Conservation (phyloP, 2,329 filamentous ascomycete species). For the Elsinoe batatas region DNA sequence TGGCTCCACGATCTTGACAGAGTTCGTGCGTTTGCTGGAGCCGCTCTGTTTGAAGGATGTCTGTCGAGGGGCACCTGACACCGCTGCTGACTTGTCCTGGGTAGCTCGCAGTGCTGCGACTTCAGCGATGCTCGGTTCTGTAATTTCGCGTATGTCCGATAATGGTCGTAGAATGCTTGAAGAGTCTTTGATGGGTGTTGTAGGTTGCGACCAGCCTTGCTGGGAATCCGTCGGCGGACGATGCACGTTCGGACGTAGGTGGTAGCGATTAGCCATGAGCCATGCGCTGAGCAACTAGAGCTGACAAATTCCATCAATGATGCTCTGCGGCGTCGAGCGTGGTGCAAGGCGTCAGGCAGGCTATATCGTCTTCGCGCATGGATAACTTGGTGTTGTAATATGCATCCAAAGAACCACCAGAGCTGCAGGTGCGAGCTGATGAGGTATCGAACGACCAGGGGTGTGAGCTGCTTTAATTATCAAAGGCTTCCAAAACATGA, state of each 20-base stretch:
- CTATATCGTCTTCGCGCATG: neutral
- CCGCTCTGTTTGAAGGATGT: slow-evolving; percentile 20
- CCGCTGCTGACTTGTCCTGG: slow-evolving; percentile 14
- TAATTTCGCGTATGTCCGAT: slow-evolving; percentile 42
- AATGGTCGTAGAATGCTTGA: slow-evolving; percentile 33
- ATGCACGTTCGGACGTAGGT: neutral
- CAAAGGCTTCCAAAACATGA: slow-evolving; percentile 1
- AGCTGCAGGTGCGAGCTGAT: neutral
- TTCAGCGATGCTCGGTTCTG: slow-evolving; percentile 38
- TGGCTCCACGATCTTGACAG: slow-evolving; percentile 22
- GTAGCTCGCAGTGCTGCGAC: slow-evolving; percentile 7
- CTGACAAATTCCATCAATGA: slow-evolving; percentile 8
- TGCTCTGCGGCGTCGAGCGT: too few relatives aligned
- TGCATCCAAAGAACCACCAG: neutral
- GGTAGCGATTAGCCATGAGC: slow-evolving; percentile 13
- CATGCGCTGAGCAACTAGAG: neutral
- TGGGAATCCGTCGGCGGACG: neutral
- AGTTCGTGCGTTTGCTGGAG: slow-evolving; percentile 18
- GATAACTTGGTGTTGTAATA: neutral
- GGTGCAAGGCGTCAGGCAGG: neutral
- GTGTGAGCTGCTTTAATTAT: slow-evolving; percentile 4
- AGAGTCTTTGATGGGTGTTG: slow-evolving; percentile 12
- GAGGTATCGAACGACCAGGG: neutral
- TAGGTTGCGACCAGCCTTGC: slow-evolving; percentile 8
- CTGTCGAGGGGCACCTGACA: slow-evolving; percentile 20